These are phyloP conservation scores for Rubia occidens DNA, from an alignment of 305 asterid genomes.

Conservation along the genomic window DNA sequence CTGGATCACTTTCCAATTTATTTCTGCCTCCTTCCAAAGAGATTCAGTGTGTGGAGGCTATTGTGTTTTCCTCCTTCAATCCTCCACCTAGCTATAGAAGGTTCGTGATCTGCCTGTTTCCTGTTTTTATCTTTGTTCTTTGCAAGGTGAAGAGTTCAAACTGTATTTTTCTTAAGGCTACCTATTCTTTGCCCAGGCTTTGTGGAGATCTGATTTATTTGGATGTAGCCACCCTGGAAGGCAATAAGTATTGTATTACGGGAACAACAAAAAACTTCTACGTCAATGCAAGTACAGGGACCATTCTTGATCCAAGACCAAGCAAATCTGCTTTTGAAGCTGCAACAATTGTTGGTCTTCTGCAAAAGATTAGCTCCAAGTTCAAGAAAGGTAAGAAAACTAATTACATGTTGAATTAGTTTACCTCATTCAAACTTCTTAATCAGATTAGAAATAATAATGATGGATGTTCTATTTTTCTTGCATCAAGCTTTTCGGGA, in stretches of 20 bases:
- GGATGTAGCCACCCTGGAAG: constrained; percentile 76
- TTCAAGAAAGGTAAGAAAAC: constrained; percentile 65
- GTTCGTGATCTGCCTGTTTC: constrained; percentile 18
- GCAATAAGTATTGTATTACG: constrained; percentile 62
- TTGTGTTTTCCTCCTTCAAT: constrained; percentile 76
- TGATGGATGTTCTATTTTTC: constrained; percentile 9
- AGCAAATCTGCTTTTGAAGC: constrained; percentile 55
- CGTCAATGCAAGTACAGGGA: constrained; percentile 58
- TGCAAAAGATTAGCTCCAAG: constrained; percentile 78
- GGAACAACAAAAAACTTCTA: constrained; percentile 71
- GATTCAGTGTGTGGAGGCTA: constrained; percentile 56
- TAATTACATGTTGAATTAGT: background rate
- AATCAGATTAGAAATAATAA: constrained; percentile 1
- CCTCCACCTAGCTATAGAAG: constrained; percentile 89
- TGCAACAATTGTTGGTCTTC: constrained; percentile 65
- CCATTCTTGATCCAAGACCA: constrained; percentile 65
- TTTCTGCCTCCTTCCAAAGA: constrained; percentile 54
- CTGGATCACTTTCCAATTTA: constrained; percentile 53
- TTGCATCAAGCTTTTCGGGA: constrained; percentile 69
- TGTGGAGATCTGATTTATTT: constrained; percentile 76
- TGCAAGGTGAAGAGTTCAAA: constrained; percentile 3
- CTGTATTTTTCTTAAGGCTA: constrained; percentile 18
- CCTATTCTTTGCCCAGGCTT: constrained; percentile 48
- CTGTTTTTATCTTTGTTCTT: background rate
- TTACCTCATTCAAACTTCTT: constrained; percentile 3